Conservation (phyloP, 306 rosid species). For the Quillaja saponaria region DNA sequence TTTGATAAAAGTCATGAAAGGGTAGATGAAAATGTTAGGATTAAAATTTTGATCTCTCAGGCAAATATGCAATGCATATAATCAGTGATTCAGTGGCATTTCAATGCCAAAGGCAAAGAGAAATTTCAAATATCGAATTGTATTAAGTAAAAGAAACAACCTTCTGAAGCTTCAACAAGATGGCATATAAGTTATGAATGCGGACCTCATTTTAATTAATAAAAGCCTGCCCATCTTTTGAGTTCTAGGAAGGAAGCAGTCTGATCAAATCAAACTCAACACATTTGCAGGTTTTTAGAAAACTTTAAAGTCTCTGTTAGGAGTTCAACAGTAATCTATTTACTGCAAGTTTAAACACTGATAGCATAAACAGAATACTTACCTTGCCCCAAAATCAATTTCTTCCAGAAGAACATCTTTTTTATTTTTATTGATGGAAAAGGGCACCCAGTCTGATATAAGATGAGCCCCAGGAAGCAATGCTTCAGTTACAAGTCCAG, state of each 20-base stretch:
- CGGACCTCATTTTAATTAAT: too few relatives aligned
- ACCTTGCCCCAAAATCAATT: constrained; percentile 94
- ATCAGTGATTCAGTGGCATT: constrained; percentile 14
- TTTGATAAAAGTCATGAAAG: too few relatives aligned
- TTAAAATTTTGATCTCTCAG: too few relatives aligned
- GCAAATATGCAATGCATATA: constrained; percentile 19
- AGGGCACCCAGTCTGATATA: constrained; percentile 89
- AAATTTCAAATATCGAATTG: constrained; percentile 7
- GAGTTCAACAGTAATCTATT: constrained; percentile 14
- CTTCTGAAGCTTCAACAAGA: constrained; percentile 18
- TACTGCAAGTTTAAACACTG: constrained; percentile 16
- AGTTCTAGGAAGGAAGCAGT: constrained; percentile 10
- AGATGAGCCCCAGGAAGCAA: constrained; percentile 61
- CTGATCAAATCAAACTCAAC: constrained; percentile 17
- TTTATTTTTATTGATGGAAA: constrained; percentile 32
- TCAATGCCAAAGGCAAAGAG: constrained; percentile 7
- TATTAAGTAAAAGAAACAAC: too few relatives aligned
- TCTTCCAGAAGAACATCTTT: constrained; percentile 58
- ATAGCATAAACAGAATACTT: constrained; percentile 37
- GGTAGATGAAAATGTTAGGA: too few relatives aligned
- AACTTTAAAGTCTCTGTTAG: neutral
- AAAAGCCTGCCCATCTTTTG: constrained; percentile 8
- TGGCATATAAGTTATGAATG: constrained; percentile 4
- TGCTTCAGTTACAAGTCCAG: constrained; percentile 46
- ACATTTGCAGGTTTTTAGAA: constrained; percentile 23